Base-by-base conservation (phyloP, 2,329 filamentous ascomycete species). In the Aspergillus quadricinctus region DNA sequence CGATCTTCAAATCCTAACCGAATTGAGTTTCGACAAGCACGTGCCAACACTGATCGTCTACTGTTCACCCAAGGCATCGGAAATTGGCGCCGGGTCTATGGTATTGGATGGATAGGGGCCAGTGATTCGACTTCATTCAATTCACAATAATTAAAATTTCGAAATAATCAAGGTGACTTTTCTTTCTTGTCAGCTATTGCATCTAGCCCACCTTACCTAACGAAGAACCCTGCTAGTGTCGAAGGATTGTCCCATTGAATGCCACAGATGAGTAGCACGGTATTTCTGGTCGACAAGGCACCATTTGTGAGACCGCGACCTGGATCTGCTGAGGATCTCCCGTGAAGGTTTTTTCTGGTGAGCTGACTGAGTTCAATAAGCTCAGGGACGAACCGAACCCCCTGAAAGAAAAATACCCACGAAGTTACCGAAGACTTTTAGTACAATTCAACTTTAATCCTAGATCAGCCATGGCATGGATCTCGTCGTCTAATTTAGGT, bases 271-370 rank as follows among this genome's bases (percentile, higher is more conserved):
- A 37, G 31, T 37, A 37, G 2, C 23, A 23, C 14, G 4, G 31
- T 37, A 37, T 17, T 37, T 37, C 14, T 37, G 43, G 8, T 28
- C 25, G n/a, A 48, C 40, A 14, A 29, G 25, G 19, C 10, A 48
- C 48, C 28, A 45, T 25, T 25, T 31, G 10, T 45, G 41, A 51
- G 40, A 48, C 31, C 43, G 37, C 52, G 23, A 37, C 27, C 59
- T 69, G 55, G 69, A 71, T 71, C 69, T 69, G 60, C 67, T 65
- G 67, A 60, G 69, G 69, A 72, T 71, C 69, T 71, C 69, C 69
- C 69, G 69, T 58, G 65, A 70, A 67, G 61, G 63, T 71, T 70
- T 67, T 46, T 35, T 10, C 7, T 9, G 14, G 14, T 35, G 14
- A 4, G 14, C 14, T 35, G 6, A 4, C 4, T 17, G 29, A 31